Evolutionary conservation across 371 early-diverging fungal species (phyloP), one percentile per base, ranked within the genome.

Genomic region (Rhizopus microsporus): DNA sequence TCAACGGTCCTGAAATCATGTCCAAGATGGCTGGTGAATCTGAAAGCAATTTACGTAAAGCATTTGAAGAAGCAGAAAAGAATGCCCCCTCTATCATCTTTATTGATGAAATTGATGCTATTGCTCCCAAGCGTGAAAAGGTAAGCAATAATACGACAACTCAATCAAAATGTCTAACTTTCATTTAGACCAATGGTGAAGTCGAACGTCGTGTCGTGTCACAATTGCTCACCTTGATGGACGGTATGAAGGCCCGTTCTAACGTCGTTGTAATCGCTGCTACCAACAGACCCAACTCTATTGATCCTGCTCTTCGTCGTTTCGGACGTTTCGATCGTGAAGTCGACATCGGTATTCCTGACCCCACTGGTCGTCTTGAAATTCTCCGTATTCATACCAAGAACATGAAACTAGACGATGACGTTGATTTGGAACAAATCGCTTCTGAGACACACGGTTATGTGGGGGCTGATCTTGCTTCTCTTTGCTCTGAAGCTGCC

Each of bases 301-400:
- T 99, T 67, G 99, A 99, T 74, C 96, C 98, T 47, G 99, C 99
- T 7, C 92, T 99, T 50, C 94, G 99, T 74, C 94, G 99, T 67
- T 97, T 97, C 76, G 99, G 99, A 48, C 95, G 99, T 67, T 99
- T 99, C 81, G 99, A 99, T 82, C 92, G 99, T 73, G 99, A 99
- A 80, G 88, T 99, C 17, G 99, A 99, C 74, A 99, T 99, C 76
- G 99, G 99, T 68, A 97, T 99, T 60, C 99, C 99, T 35, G 99
- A 99, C 75, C 96, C 96, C 23, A 93, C 93, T 59, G 99, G 99
- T 49, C 92, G 99, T 72, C 87, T 99, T 35, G 99, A 99, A 77
- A 96, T 99, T 57, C 84, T 99, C 60, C 90, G 99, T 60, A 99
- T 99, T 65, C 99, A 99, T 83, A 99, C 99, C 68, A 98, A 98